These are phyloP conservation scores for Pythium phragmiticola DNA, from an alignment of 352 stramenopile genomes.

Conservation along the genomic window DNA sequence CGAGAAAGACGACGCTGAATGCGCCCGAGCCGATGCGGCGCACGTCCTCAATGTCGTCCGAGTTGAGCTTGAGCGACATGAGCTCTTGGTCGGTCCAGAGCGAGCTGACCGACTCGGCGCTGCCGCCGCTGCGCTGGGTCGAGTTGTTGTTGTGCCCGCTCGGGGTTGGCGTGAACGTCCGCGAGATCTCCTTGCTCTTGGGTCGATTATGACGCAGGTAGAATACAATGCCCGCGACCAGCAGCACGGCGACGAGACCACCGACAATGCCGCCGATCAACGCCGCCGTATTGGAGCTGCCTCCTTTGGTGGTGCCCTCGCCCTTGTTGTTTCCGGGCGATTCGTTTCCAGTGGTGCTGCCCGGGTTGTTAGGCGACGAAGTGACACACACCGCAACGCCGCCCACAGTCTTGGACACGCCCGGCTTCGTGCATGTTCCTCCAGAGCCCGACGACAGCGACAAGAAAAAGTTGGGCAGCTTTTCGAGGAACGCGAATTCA, in stretches of 20 bases:
- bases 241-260: conserved; percentile 32
- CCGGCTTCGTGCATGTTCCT: conserved; percentile 25
- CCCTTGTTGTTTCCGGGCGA: not conserved
- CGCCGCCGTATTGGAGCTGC: conserved; percentile 28
- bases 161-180: conserved; percentile 22
- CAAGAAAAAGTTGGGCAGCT: conserved; percentile 38
- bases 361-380: not conserved
- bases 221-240: conserved; percentile 19
- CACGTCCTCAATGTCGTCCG: conserved; percentile 46
- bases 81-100: conserved; percentile 45
- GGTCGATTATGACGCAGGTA: conserved; percentile 2
- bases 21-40: conserved; percentile 41
- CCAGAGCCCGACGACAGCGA: conserved; percentile 33
- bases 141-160: conserved; percentile 22
- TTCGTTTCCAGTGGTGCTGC: not conserved
- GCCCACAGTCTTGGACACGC: conserved; percentile 24
- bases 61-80: conserved; percentile 35
- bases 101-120: conserved; percentile 32
- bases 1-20: conserved; percentile 41
- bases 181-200: not conserved
- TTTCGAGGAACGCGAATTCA: conserved; percentile 31
- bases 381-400: conserved; percentile 40
- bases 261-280: conserved; percentile 45
- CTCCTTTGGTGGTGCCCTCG: conserved; percentile 14
- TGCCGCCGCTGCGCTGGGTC: conserved; percentile 11